Percentiles rank a stretch among this genome's conserved stretches.
Conservation (phyloP, 768 basidiomycete genomes). For the Pulveroboletus sp. region DNA sequence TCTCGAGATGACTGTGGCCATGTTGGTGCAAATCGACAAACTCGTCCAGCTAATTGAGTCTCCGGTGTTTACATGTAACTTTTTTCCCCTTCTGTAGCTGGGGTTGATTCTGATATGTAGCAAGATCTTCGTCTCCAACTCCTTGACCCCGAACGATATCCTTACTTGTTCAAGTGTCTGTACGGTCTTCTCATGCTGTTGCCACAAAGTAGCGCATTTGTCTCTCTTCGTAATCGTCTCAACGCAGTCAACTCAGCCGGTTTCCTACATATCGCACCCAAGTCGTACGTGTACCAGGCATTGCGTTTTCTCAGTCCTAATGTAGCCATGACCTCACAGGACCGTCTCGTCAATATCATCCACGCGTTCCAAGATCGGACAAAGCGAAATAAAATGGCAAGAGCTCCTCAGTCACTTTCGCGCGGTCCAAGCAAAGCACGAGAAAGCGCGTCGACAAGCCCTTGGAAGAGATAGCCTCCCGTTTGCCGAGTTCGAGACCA, state of each 20-base stretch:
- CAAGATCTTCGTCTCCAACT: conserved; percentile 86
- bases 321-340: conserved; percentile 28
- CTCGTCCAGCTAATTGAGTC: conserved; percentile 97
- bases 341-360: conserved; percentile 23
- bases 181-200: conserved; percentile 96
- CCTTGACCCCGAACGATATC: conserved; percentile 94
- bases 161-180: conserved; percentile 93
- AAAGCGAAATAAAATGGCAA: conserved; percentile 96
- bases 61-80: conserved; percentile 93
- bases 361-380: conserved; percentile 69
- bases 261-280: conserved; percentile 85
- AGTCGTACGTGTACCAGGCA: conserved; percentile 50
- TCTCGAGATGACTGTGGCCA: conserved; percentile 90
- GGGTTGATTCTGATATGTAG: conserved; percentile 1
- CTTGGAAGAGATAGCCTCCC: conserved; percentile 59
- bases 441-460: conserved; percentile 80
- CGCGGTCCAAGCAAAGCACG: conserved; percentile 81
- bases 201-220: conserved; percentile 95
- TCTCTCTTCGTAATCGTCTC: conserved; percentile 88
- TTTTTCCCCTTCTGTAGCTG: background rate
- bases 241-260: conserved; percentile 95
- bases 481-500: conserved; percentile 41
- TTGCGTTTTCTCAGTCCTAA: too few species aligned
- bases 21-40: conserved; percentile 95
- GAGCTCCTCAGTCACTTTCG: conserved; percentile 93